Evolutionary conservation across 345 rosid species (phyloP).

Genomic region (Melastoma malabathricum): DNA sequence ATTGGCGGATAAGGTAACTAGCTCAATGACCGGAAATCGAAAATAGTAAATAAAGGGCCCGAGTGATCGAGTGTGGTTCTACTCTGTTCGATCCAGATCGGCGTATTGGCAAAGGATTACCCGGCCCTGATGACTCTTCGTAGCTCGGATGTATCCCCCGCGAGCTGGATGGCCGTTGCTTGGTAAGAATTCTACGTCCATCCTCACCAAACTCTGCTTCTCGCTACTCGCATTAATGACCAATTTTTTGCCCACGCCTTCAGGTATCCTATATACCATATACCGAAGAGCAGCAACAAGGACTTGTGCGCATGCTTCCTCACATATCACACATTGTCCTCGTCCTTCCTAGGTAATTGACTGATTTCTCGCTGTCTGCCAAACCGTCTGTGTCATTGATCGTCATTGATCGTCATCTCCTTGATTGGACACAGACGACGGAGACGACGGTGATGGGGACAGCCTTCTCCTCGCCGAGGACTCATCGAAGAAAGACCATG

Average conservation of each 20-base stretch:
- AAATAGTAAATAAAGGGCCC: not conserved
- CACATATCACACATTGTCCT: constrained; percentile 64
- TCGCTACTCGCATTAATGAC: too few relatives aligned
- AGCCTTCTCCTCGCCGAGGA: too few relatives aligned
- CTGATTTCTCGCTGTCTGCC: not conserved
- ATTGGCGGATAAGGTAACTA: constrained; percentile 39
- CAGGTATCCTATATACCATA: constrained; percentile 76
- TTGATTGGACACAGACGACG: too few relatives aligned
- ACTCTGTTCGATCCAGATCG: constrained; percentile 22
- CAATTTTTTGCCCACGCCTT: too few relatives aligned
- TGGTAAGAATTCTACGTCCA: constrained; percentile 29
- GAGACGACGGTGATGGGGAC: too few relatives aligned
- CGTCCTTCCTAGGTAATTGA: constrained; percentile 49
- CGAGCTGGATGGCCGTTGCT: constrained; percentile 92
- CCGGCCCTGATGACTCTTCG: constrained; percentile 37
- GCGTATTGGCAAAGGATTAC: constrained; percentile 28
- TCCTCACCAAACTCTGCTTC: too few relatives aligned
- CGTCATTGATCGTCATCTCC: not conserved
- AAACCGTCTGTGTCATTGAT: not conserved
- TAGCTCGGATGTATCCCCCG: constrained; percentile 69
- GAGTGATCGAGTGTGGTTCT: not conserved
- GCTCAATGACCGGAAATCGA: too few relatives aligned
- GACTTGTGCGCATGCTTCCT: constrained; percentile 66
- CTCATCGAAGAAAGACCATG: too few relatives aligned
- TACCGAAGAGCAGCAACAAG: constrained; percentile 42